Percentiles rank a stretch among this genome's conserved stretches.
These are phyloP conservation scores for Waitea zeae DNA, from an alignment of 1,284 basidiomycete genomes.

Conservation along the genomic window DNA sequence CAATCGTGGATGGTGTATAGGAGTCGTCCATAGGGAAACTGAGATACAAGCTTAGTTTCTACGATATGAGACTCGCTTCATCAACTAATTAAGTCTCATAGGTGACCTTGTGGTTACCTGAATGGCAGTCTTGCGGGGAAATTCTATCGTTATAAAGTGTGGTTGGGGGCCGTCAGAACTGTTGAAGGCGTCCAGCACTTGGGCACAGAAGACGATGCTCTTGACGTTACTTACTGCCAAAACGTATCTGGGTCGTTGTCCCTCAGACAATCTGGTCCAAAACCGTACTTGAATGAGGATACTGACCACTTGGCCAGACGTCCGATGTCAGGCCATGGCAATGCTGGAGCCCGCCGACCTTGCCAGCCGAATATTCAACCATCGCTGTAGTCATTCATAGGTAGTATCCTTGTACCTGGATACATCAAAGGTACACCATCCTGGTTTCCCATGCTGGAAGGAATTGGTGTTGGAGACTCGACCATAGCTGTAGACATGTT, in stretches of 20 bases:
- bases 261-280: constrained; percentile 82
- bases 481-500: too few relatives aligned
- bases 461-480: too few relatives aligned
- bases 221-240: constrained; percentile 99
- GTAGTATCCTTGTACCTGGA: too few relatives aligned
- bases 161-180: constrained; percentile 97
- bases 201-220: constrained; percentile 11
- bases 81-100: too few relatives aligned
- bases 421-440: too few relatives aligned
- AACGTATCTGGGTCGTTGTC: constrained; percentile 87
- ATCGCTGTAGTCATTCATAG: too few relatives aligned
- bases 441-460: too few relatives aligned
- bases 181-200: constrained; percentile 5
- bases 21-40: constrained; percentile 86
- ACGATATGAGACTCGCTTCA: too few relatives aligned
- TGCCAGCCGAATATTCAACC: too few relatives aligned
- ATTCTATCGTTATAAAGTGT: constrained; percentile 89
- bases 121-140: constrained; percentile 79
- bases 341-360: constrained; percentile 25
- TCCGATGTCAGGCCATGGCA: constrained; percentile 69
- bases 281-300: constrained; percentile 92
- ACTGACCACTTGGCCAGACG: constrained; percentile 89
- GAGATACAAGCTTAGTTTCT: constrained; percentile 89
- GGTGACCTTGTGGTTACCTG: constrained; percentile 32
- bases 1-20: constrained; percentile 87